Evolutionary conservation across 2,329 filamentous ascomycete genomes (phyloP), one percentile per base, ranked within the genome.

Genomic region (Volutella citrinella): DNA sequence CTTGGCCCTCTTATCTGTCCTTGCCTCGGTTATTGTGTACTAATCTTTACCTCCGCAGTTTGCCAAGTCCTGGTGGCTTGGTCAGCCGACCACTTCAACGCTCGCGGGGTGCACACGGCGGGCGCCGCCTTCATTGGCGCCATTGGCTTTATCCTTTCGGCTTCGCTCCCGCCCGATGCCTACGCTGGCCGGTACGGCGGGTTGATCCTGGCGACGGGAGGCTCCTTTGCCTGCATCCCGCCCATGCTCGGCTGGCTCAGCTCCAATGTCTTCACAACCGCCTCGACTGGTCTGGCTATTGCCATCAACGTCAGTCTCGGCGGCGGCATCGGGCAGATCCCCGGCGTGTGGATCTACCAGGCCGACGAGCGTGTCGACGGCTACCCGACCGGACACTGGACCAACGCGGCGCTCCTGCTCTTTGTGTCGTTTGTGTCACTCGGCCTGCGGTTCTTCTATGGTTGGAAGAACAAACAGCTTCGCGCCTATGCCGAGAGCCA

Each of bases 331-430:
- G 82, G 83, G 0, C 82, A 87, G 56, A 87, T 87, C 24, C 74
- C 78, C 0, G 83, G 82, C 0, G 80, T 85, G 2, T 87, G 81
- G 81, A 86, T 85, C 42, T 87, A 86, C 60, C 82, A 82, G 51
- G 67, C 74, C 2, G 61, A 74, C 10, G 80, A 87, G 56, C 72
- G 70, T 13, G 56, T 62, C 15, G 60, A 47, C 9, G 82, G 83
- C 0, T 87, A 84, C 54, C 80, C 80, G 1, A 86, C 81, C 0
- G 83, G 83, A 0, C 82, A 87, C 52, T 84, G 78, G 76, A 73
- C 71, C 5, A 83, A 84, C 52, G 78, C 76, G 4, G 78, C 49
- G 10, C 57, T 83, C 45, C 49, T 83, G 24, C 62, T 83, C 10
- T 71, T 81, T 40, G 78, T 81, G 1, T 66, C 71, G 2, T 66